Evolutionary conservation across 768 basidiomycete species (phyloP), one percentile per base, ranked within the genome.

Genomic region (Arthromyces matolae): DNA sequence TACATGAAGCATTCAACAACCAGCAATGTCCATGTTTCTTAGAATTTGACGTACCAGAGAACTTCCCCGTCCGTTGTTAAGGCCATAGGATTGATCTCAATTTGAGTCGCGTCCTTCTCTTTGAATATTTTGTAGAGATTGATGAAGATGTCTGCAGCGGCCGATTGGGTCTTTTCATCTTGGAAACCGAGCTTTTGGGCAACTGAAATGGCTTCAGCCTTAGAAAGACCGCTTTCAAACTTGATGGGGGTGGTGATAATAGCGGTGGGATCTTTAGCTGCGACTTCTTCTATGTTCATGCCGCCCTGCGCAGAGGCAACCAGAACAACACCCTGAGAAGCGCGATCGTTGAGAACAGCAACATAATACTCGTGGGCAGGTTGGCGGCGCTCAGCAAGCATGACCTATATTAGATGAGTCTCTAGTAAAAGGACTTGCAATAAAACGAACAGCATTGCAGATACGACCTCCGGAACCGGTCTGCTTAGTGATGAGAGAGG

Each of bases 231-330:
- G 10, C 80, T 85, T 46, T 86, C 72, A 54, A 89, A 91, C 65
- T 87, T 74, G 59, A 99, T 90, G 38, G 92, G 89, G 9, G 89
- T 93, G 37, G 94, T 98, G 60, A 98, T 92, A 68, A 99, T 98
- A 32, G 96, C 89, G 29, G 73, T 71, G 28, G 96, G 96, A 61
- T 96, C 92, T 58, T 94, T 92, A 24, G 91, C 90, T 22, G 96
- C 96, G 38, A 99, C 96, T 61, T 99, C 96, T 68, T 99, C 96
- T 62, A 99, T 99, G 71, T 98, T 98, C 96, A 99, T 99, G 48
- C 96, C 96, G 47, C 96, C 96, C 64, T 97, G 93, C 16, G 79
- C 78, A 35, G 96, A 98, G 16, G 86, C 86, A 45, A 99, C 95
- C 38, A 99, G 80, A 24, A 97, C 96, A 35, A 93, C 89, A 12